Base-by-base conservation (phyloP, 2,329 filamentous ascomycete genomes). In the Ascochyta viciae-villosae region DNA sequence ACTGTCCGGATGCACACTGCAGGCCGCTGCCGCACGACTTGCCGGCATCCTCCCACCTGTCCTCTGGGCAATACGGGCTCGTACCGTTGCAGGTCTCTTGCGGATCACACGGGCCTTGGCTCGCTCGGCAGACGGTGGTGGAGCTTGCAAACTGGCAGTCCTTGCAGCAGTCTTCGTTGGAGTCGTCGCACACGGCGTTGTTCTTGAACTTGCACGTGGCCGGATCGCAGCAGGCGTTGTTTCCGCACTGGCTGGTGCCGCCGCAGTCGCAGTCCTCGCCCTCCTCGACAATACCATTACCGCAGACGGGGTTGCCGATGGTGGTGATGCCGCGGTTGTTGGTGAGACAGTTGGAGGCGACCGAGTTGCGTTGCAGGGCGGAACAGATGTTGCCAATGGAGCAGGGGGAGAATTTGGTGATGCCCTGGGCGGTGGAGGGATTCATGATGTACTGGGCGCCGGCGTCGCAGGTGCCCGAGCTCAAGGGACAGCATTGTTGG, bases 241-340 rank as follows among this genome's bases (percentile, higher is more conserved):
- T 77, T 23, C 81, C 85, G 73, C 95, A 99, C 35, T 85, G 85
- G 13, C 80, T 76, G 13, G 81, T 78, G 50, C 94, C 94, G 60
- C 95, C 95, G 70, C 95, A 99, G 76, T 99, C 95, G 77, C 95
- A 99, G 49, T 99, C 90, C 77, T 99, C 95, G 61, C 92, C 95
- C 16, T 85, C 81, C 77, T 98, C 95, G 46, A 99, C 95, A 63
- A 99, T 98, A 50, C 95, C 95, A 76, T 99, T 99, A 54, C 95
- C 95, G 76, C 95, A 99, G 72, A 93, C 88, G 65, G 89, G 89
- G 50, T 89, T 91, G 0, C 87, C 89, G 65, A 96, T 91, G 26
- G 90, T 95, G 29, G 85, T 84, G 42, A 99, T 87, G 62, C 90
- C 88, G 65, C 85, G 87, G 80, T 99, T 99, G 74, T 91, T 88